Conservation (phyloP, 352 stramenopile genomes). For the Globisporangium solare region DNA sequence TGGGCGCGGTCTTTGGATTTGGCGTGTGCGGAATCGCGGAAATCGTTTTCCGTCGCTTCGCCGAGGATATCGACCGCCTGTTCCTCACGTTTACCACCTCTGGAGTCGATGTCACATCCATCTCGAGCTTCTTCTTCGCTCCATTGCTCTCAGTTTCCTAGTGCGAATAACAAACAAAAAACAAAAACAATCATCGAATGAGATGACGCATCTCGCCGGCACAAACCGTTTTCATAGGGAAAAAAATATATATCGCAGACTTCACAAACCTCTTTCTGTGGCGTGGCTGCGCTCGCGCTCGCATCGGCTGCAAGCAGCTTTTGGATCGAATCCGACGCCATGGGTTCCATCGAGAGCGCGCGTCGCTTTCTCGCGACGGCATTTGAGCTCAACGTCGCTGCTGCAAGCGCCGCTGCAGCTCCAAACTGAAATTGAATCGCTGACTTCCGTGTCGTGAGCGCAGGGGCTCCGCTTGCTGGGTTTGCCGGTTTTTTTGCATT, state of each 20-base stretch:
- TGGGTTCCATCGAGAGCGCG: constrained; percentile 65
- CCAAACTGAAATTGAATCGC: constrained; percentile 19
- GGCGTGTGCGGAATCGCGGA: constrained; percentile 12
- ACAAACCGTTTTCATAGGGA: background rate
- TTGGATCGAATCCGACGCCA: constrained; percentile 56
- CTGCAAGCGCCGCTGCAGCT: constrained; percentile 13
- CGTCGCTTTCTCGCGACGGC: constrained; percentile 32
- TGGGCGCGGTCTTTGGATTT: constrained; percentile 3
- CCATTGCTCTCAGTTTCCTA: background rate
- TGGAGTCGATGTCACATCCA: constrained; percentile 10
- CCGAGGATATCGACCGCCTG: background rate
- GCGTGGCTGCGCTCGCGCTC: background rate
- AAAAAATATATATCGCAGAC: background rate
- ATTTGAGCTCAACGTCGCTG: constrained; percentile 12
- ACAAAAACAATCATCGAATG: no score
- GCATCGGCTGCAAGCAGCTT: constrained; percentile 32
- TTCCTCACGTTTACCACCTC: background rate
- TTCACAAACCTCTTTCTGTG: constrained; percentile 4
- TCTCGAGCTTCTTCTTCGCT: constrained; percentile 12
- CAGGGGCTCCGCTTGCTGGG: background rate
- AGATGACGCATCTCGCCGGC: no score
- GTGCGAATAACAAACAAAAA: background rate
- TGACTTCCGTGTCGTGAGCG: constrained; percentile 3
- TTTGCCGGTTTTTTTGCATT: background rate
- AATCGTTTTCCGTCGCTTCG: constrained; percentile 18